These are phyloP conservation scores for Mimosa bimucronata DNA, from an alignment of 306 rosid species.

Conservation along the genomic window DNA sequence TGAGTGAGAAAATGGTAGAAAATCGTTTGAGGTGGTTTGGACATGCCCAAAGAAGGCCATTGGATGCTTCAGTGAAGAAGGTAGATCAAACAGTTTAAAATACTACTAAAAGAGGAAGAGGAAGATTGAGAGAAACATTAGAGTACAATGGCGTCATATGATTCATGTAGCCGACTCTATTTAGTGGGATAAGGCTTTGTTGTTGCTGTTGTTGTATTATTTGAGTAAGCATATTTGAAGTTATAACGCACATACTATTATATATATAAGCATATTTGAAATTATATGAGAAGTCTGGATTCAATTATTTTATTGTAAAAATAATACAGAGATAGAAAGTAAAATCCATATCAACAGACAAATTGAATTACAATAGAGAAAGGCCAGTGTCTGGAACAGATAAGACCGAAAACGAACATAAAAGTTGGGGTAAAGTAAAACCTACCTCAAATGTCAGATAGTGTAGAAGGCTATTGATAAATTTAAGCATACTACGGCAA, in stretches of 20 bases:
- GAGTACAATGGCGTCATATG: too few species aligned
- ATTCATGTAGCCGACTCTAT: too few species aligned
- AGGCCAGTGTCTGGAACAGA: neutral
- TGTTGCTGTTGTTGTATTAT: too few species aligned
- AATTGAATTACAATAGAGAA: neutral
- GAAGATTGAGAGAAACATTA: too few species aligned
- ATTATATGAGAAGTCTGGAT: slow-evolving; percentile 15
- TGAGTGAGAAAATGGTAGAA: too few species aligned
- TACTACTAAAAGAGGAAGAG: too few species aligned
- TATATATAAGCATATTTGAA: slow-evolving; percentile 9
- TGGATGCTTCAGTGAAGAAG: too few species aligned
- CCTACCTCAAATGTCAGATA: slow-evolving; percentile 95
- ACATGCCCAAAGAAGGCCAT: too few species aligned
- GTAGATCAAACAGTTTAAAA: too few species aligned
- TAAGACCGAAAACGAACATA: slow-evolving; percentile 2
- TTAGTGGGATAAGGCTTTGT: too few species aligned
- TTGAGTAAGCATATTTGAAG: slow-evolving; percentile 20
- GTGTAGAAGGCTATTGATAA: slow-evolving; percentile 89
- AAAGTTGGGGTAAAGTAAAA: slow-evolving; percentile 38
- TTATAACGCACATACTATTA: neutral
- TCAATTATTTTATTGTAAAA: slow-evolving; percentile 26
- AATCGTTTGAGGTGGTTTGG: too few species aligned
- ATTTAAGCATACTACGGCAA: slow-evolving; percentile 97
- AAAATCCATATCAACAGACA: neutral
- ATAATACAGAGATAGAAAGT: neutral